Conservation (phyloP, 1,139 yeast species). For the Casaregolazyma lundiana region DNA sequence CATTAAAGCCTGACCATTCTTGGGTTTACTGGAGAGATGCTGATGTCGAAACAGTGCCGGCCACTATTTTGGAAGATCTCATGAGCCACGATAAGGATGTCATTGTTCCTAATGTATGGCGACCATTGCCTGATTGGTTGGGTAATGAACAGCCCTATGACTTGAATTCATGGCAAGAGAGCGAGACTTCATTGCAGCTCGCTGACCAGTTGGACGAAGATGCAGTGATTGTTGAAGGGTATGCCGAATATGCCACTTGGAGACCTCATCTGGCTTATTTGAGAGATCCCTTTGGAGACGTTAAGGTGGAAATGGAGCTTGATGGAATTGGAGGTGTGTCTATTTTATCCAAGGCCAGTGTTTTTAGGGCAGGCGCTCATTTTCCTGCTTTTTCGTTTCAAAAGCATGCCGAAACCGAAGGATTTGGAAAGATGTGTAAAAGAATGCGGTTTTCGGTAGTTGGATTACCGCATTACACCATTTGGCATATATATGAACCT, state of each 20-base stretch:
- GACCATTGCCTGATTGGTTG: slow-evolving; percentile 86
- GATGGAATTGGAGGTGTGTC: slow-evolving; percentile 94
- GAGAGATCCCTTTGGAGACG: slow-evolving; percentile 82
- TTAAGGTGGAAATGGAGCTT: slow-evolving; percentile 78
- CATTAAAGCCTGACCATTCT: slow-evolving; percentile 62
- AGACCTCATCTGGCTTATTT: slow-evolving; percentile 85
- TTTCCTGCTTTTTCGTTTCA: slow-evolving; percentile 89
- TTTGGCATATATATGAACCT: slow-evolving; percentile 92
- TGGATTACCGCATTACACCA: slow-evolving; percentile 84
- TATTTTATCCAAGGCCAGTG: slow-evolving; percentile 71
- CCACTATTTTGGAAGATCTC: slow-evolving; percentile 56
- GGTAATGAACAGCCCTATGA: slow-evolving; percentile 89
- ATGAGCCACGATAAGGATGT: slow-evolving; percentile 65
- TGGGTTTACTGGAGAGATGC: slow-evolving; percentile 84
- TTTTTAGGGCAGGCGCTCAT: slow-evolving; percentile 75
- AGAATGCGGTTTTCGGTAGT: slow-evolving; percentile 77
- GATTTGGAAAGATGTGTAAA: slow-evolving; percentile 80
- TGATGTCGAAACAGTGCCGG: slow-evolving; percentile 61
- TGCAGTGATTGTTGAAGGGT: slow-evolving; percentile 88
- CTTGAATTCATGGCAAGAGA: slow-evolving; percentile 86
- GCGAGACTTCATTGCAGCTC: slow-evolving; percentile 74
- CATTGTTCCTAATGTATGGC: slow-evolving; percentile 85
- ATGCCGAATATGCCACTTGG: slow-evolving; percentile 91
- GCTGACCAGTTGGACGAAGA: slow-evolving; percentile 78
- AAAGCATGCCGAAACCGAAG: slow-evolving; percentile 92